These are phyloP conservation scores for Mrakia hoshinonis DNA, from an alignment of 768 basidiomycete species.

Conservation along the genomic window DNA sequence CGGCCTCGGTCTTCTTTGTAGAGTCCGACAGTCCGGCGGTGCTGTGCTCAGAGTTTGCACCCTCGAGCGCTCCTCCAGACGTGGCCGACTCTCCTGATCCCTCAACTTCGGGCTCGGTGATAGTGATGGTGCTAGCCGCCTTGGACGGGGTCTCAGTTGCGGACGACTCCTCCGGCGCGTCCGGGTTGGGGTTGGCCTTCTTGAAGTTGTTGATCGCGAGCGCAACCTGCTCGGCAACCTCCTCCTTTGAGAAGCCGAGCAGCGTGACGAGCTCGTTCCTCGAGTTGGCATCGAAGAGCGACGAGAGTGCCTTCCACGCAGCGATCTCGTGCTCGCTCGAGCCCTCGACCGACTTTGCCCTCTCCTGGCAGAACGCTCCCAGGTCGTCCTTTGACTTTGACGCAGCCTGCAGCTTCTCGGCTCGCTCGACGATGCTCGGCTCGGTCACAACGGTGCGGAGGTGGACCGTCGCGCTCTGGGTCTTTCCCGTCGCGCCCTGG, in stretches of 20 bases:
- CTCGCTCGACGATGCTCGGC: slow-evolving; percentile 61
- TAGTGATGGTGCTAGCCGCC: slow-evolving; percentile 23
- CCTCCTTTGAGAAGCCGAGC: slow-evolving; percentile 83
- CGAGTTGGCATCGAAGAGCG: slow-evolving; percentile 76
- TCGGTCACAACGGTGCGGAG: slow-evolving; percentile 71
- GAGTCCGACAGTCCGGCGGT: slow-evolving; percentile 11
- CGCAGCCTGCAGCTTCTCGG: slow-evolving; percentile 56
- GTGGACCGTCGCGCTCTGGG: slow-evolving; percentile 74
- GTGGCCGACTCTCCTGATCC: slow-evolving; percentile 8
- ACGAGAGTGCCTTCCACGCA: slow-evolving; percentile 72
- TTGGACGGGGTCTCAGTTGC: slow-evolving; percentile 38
- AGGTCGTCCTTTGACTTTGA: slow-evolving; percentile 50
- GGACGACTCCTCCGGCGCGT: neutral
- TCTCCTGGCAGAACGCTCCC: slow-evolving; percentile 60
- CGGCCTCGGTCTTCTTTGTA: slow-evolving; percentile 34
- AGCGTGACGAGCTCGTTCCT: slow-evolving; percentile 81
- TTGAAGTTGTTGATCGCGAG: slow-evolving; percentile 73
- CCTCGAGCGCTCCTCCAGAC: slow-evolving; percentile 11
- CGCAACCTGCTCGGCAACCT: slow-evolving; percentile 66
- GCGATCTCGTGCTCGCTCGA: slow-evolving; percentile 42
- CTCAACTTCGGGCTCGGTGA: slow-evolving; percentile 23
- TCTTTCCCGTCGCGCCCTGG: slow-evolving; percentile 60
- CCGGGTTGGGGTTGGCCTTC: slow-evolving; percentile 35
- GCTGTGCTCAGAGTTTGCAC: slow-evolving; percentile 19
- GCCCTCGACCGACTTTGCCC: slow-evolving; percentile 39